Conservation (phyloP, 352 stramenopile genomes). For the Phytopythium delawarense region DNA sequence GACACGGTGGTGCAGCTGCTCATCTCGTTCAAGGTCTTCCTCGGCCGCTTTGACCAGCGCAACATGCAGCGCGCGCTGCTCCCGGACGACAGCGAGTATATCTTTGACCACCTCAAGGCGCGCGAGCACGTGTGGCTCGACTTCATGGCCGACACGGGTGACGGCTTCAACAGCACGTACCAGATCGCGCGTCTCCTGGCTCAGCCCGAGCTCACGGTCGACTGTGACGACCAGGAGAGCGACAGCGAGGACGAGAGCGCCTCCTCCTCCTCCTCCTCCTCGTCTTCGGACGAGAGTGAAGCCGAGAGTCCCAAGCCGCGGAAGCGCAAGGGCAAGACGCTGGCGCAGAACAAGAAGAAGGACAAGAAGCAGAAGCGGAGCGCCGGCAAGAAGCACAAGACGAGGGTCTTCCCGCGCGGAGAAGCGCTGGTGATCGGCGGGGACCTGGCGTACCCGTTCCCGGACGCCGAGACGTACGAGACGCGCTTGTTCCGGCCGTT, state of each 20-base stretch:
- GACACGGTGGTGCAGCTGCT: constrained; percentile 90
- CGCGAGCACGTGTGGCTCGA: constrained; percentile 91
- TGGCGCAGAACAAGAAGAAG: not conserved
- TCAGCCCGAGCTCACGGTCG: constrained; percentile 82
- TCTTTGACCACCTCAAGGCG: constrained; percentile 77
- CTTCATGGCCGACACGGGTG: constrained; percentile 92
- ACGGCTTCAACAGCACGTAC: constrained; percentile 93
- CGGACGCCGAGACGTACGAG: constrained; percentile 86
- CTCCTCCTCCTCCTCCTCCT: not conserved
- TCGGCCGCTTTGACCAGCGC: constrained; percentile 88
- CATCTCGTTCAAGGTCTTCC: constrained; percentile 92
- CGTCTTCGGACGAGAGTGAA: not conserved
- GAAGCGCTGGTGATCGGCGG: constrained; percentile 89
- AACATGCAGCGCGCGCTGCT: constrained; percentile 88
- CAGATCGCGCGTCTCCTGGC: constrained; percentile 90
- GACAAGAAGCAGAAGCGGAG: not conserved
- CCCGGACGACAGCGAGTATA: constrained; percentile 62
- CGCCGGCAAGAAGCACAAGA: constrained; percentile 19
- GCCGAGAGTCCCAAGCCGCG: not conserved
- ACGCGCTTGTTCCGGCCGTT: constrained; percentile 89
- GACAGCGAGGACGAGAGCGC: not conserved
- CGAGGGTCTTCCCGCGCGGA: constrained; percentile 71
- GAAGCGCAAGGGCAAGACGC: not conserved
- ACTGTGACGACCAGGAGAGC: constrained; percentile 23
- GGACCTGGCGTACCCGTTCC: constrained; percentile 91